Percentiles rank a stretch among this genome's conserved stretches.
phyloP scores from a whole-genome alignment of 495 filamentous ascomycete species.

The Lentithecium fluviatile region DNA sequence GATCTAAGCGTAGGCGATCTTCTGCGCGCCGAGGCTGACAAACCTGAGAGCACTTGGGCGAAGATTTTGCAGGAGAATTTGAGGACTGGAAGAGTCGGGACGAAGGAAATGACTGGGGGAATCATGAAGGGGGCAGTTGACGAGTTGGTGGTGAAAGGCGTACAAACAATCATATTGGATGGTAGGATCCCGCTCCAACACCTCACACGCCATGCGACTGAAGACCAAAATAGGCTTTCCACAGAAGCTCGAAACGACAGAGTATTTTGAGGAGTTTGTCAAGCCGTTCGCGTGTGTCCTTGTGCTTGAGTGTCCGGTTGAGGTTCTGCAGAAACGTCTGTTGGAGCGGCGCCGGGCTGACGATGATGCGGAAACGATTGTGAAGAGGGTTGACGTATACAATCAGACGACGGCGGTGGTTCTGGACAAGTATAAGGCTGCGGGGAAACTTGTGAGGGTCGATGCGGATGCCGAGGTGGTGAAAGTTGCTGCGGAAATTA shows the following conservation, averaged over 20 bases:
- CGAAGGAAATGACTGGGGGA: background rate
- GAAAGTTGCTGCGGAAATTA: too few species aligned
- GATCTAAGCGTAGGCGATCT: slow-evolving; percentile 1
- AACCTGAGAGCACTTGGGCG: background rate
- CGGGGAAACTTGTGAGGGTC: background rate
- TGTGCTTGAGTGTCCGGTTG: background rate
- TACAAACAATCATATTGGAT: background rate
- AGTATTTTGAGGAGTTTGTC: background rate
- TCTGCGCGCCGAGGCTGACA: background rate
- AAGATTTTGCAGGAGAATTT: background rate
- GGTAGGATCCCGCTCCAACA: background rate
- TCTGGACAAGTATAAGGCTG: background rate
- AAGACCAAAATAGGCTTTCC: background rate
- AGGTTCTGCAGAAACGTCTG: background rate
- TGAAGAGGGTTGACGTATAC: background rate
- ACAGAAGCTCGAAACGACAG: background rate
- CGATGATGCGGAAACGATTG: background rate
- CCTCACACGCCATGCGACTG: background rate
- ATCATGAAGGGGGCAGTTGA: background rate
- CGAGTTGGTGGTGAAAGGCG: background rate
- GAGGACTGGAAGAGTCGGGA: background rate
- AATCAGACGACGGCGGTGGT: background rate
- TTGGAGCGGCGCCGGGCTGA: background rate
- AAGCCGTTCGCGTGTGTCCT: background rate
- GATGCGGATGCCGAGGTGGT: background rate